A percentile compares a stretch with the other conserved stretches of the same genome.
phyloP scores from a whole-genome alignment of 352 stramenopile species.

The Globisporangium takayamanum region DNA sequence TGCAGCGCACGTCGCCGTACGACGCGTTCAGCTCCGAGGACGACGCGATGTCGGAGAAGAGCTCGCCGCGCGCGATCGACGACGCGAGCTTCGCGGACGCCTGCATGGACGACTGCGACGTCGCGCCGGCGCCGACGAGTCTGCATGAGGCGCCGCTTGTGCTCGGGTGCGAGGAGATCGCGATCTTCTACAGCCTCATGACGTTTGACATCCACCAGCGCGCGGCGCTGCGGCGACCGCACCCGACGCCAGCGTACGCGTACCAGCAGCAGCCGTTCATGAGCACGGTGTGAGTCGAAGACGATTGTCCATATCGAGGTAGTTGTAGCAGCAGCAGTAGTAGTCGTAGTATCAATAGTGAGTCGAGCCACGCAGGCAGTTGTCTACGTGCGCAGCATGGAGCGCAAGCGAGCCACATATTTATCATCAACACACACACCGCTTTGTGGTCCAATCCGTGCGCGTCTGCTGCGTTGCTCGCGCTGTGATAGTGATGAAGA shows the following conservation, averaged over 20 bases:
- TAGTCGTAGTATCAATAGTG: neutral
- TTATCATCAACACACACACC: too few relatives aligned
- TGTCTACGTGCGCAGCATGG: neutral
- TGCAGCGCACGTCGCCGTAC: conserved; percentile 46
- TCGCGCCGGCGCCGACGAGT: conserved; percentile 35
- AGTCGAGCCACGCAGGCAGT: neutral
- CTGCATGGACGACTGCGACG: conserved; percentile 10
- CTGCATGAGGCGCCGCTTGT: conserved; percentile 56
- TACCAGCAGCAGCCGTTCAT: conserved; percentile 26
- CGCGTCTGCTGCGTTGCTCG: too few relatives aligned
- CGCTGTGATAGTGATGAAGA: too few relatives aligned
- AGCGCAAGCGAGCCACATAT: neutral
- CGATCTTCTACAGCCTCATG: conserved; percentile 80
- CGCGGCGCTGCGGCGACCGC: conserved; percentile 9
- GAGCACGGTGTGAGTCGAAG: conserved; percentile 22
- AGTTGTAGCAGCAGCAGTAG: neutral
- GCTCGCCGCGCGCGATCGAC: conserved; percentile 52
- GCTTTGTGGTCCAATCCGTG: too few relatives aligned
- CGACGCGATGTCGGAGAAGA: conserved; percentile 23
- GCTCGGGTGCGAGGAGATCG: conserved; percentile 57
- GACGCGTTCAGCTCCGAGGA: conserved; percentile 34
- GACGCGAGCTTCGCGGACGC: conserved; percentile 14
- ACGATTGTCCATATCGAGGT: neutral
- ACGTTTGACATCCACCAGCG: conserved; percentile 44
- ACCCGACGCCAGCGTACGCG: conserved; percentile 2